These are phyloP conservation scores for Rhizopogon vulgaris DNA, from an alignment of 768 basidiomycete species.

Conservation along the genomic window DNA sequence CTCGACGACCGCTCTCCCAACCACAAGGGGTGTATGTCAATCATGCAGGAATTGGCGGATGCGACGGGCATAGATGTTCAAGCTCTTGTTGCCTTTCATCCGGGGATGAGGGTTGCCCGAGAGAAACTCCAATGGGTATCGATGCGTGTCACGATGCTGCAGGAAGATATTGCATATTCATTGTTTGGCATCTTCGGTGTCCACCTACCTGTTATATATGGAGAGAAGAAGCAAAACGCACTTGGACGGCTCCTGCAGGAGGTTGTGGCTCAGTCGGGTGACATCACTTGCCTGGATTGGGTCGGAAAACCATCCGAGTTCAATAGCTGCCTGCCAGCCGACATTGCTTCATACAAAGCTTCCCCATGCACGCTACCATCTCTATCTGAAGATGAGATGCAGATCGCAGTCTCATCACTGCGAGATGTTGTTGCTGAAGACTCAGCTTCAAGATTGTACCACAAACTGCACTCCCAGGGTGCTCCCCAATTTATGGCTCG, in stretches of 20 bases:
- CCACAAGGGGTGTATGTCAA: background rate
- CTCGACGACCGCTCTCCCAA: background rate
- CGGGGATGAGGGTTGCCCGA: background rate
- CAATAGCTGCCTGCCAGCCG: slow-evolving; percentile 1
- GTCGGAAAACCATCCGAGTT: background rate
- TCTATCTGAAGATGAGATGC: background rate
- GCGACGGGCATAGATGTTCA: background rate
- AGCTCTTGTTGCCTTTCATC: background rate
- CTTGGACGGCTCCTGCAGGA: background rate
- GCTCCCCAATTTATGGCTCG: background rate
- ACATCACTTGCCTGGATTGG: background rate
- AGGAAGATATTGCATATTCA: slow-evolving; percentile 7
- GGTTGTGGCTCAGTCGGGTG: background rate
- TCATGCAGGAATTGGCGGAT: background rate
- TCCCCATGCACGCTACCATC: background rate
- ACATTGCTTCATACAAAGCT: background rate
- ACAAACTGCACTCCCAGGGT: background rate
- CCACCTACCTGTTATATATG: background rate
- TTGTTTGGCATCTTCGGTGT: slow-evolving; percentile 7
- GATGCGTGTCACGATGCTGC: background rate
- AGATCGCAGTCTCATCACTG: background rate
- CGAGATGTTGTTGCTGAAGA: background rate
- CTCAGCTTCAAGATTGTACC: background rate
- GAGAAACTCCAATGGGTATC: background rate
- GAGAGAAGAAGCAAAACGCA: background rate